Base-by-base conservation (phyloP, 495 filamentous ascomycete genomes). In the Podospora pseudoanserina region DNA sequence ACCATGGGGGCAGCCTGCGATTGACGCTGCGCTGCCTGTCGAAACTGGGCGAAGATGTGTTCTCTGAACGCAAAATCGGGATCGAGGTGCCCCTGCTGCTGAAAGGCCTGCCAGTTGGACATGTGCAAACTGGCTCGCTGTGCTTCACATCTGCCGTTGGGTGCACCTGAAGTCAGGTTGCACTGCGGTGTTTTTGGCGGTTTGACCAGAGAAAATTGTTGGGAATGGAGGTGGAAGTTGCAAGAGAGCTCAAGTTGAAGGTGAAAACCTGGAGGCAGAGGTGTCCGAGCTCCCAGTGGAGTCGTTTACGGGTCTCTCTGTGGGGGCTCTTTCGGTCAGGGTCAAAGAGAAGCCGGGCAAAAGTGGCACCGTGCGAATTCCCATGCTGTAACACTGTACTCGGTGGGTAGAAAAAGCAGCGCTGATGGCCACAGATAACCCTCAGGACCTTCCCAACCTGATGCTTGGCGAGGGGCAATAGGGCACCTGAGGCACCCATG, bases 111-210 rank as follows among this genome's bases (percentile, higher is more conserved):
- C 67, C 68, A 68, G 70, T 65, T 66, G 68, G 73, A 77, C 75
- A 75, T 77, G 68, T 69, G 75, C 72, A 66, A 18, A 63, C 16
- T 5, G 67, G 16, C 49, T 30, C 39, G 56, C 34, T 53, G 20
- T 60, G 60, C 32, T 64, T 77, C 68, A 75, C 75, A 77, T 77
- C 68, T 63, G 75, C 55, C 19, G 57, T 54, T 20, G 63, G 27
- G 64, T 66, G 68, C 64, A 32, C 65, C 69, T 49, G 26, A 64
- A 62, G 65, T 49, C 58, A 34, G 15, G 61, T 28, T 32, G 23
- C 60, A 64, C 67, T 49, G 39, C n/a, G 9, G 39, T 16, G 20
- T 44, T 60, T 28, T 53, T 68, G 57, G 6, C 63, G 64, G 34
- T 28, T 49, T 60, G 55, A 23, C n/a, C 30, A 7, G 28, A 34